These are phyloP conservation scores for Fraxinus albicans DNA, from an alignment of 305 asterid genomes.

Conservation along the genomic window DNA sequence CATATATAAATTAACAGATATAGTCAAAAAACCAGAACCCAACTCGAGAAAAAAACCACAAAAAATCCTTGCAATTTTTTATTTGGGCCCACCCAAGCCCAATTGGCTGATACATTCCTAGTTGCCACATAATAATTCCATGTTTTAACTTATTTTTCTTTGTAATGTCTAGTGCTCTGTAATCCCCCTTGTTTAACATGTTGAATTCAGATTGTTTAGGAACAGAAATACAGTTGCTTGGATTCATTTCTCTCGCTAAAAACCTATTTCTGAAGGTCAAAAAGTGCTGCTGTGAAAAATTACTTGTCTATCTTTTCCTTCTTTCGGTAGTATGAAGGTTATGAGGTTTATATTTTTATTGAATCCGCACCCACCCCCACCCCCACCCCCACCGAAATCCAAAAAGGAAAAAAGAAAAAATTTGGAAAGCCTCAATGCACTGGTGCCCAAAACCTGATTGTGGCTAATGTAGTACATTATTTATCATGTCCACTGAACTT, in stretches of 20 bases:
- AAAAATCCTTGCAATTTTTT: background rate
- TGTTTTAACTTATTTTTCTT: background rate
- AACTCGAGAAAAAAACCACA: background rate
- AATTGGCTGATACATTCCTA: background rate
- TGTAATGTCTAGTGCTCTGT: background rate
- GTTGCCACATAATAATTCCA: background rate
- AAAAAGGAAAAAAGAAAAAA: background rate
- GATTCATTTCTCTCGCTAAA: background rate
- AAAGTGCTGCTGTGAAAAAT: background rate
- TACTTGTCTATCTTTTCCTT: background rate
- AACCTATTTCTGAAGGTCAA: background rate
- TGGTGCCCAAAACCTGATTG: background rate
- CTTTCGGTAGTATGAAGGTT: background rate
- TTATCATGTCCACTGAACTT: background rate
- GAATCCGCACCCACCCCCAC: background rate
- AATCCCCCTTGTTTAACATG: background rate
- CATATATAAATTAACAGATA: background rate
- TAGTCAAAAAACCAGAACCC: background rate
- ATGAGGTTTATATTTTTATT: background rate
- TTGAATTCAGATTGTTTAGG: background rate
- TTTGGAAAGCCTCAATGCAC: background rate
- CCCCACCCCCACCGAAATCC: background rate
- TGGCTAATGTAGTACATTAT: background rate
- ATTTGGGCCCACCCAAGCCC: background rate
- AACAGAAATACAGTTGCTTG: background rate